Evolutionary conservation across 164 flowering plant genomes (phyloP), one percentile per base, ranked within the genome.

Genomic region (Vitis amurensis): DNA sequence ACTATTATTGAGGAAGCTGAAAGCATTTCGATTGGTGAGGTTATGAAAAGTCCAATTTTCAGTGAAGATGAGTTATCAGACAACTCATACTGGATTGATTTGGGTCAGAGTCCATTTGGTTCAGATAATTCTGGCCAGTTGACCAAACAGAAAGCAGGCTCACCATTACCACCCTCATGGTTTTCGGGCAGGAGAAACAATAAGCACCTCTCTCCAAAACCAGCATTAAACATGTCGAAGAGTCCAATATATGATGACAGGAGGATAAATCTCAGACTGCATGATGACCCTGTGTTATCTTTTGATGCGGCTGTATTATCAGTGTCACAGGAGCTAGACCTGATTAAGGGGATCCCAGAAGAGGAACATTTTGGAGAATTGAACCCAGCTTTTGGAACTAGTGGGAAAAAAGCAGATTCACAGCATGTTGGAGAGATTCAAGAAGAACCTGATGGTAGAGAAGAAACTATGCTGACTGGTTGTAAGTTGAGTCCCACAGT

Each of bases 21-120:
- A 77, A 85, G 85, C 74, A 72, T 86, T 62, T 86, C 87, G 9
- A 79, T 88, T 68, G 92, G 90, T 16, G 92, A 86, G 73, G 88
- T 88, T 27, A 88, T 88, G 88, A 88, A 68, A 74, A 88, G 92
- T 68, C 92, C 92, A 47, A 69, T 88, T 51, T 88, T 85, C 73
- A 88, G 92, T 59, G 92, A 88, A 70, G 91, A 88, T 62, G 92
- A 85, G 64, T 86, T 86, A 4, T 83, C 87, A 0, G 92, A 86
- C 67, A 82, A 88, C 70, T 85, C 87, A 11, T 82, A 76, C 53
- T 86, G 92, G 92, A 88, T 88, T 31, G 90, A 88, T 78, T 74
- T 88, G 71, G 92, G 92, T 51, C 92, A 85, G 66, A 88, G 92
- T 71, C 92, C 92, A 48, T 69, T 79, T 59, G 81, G 82, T 31